Evolutionary conservation across 164 flowering plant species (phyloP).

Genomic region (Vitis labrusca): DNA sequence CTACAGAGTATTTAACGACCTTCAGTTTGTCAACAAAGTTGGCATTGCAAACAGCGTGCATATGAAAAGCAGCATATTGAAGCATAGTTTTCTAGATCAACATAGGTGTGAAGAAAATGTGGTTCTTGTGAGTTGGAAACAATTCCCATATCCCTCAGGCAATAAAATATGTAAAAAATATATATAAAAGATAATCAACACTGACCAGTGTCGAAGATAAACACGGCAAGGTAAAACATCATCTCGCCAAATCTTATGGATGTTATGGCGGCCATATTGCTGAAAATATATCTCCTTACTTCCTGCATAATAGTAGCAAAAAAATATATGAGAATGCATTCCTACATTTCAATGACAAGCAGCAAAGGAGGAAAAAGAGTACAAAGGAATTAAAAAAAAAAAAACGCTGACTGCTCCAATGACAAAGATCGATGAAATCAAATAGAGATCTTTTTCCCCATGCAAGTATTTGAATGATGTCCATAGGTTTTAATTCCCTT

Average conservation of each 20-base stretch:
- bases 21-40: background rate
- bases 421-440: too few relatives aligned
- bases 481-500: too few relatives aligned
- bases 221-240: conserved; percentile 92
- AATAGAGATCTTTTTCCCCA: too few relatives aligned
- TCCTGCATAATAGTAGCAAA: conserved; percentile 44
- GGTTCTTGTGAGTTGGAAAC: too few relatives aligned
- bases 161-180: background rate
- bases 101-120: too few relatives aligned
- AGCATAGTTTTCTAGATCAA: too few relatives aligned
- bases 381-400: too few relatives aligned
- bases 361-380: too few relatives aligned
- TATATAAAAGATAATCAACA: background rate
- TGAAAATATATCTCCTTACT: conserved; percentile 66
- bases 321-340: background rate
- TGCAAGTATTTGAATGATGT: too few relatives aligned
- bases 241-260: conserved; percentile 82
- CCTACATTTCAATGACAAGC: too few relatives aligned
- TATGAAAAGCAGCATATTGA: background rate
- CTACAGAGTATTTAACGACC: conserved; percentile 31
- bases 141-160: background rate
- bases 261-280: conserved; percentile 67
- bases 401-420: too few relatives aligned
- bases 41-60: background rate
- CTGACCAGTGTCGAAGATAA: conserved; percentile 93